Percentiles rank a stretch among this genome's conserved stretches.
These are phyloP conservation scores for Psilocybe mexicana DNA, from an alignment of 1,284 basidiomycete genomes.

Conservation along the genomic window DNA sequence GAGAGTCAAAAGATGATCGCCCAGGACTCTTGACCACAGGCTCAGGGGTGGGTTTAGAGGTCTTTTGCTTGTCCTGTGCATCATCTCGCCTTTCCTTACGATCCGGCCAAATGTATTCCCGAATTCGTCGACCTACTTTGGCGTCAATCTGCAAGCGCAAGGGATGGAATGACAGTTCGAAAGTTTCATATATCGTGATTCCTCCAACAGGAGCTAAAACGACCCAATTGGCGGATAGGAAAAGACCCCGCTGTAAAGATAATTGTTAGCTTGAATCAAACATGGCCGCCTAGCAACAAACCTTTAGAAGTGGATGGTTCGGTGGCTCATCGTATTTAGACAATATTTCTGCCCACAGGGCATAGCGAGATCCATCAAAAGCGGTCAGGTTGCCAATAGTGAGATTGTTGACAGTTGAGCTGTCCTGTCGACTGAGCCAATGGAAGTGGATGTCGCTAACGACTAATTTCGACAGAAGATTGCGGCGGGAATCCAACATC, in stretches of 20 bases:
- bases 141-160: conserved; percentile 88
- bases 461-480: conserved; percentile 85
- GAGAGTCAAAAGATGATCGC: conserved; percentile 49
- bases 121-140: conserved; percentile 77
- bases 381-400: conserved; percentile 81
- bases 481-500: conserved; percentile 80
- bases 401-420: conserved; percentile 82
- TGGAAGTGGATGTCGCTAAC: conserved; percentile 80
- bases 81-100: conserved; percentile 45
- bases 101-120: conserved; percentile 88
- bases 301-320: conserved; percentile 69
- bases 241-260: conserved; percentile 45
- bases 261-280: background rate
- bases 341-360: conserved; percentile 88
- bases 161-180: conserved; percentile 85
- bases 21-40: conserved; percentile 24
- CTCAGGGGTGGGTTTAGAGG: conserved; percentile 9
- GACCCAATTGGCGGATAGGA: conserved; percentile 77
- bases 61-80: conserved; percentile 7
- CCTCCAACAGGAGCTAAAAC: conserved; percentile 91
- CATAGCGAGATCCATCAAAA: conserved; percentile 85
- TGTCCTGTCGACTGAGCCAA: conserved; percentile 88
- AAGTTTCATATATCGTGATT: conserved; percentile 87
- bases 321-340: conserved; percentile 71
- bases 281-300: conserved; percentile 28